Evolutionary conservation across 2,329 filamentous ascomycete species (phyloP), one percentile per base, ranked within the genome.

Genomic region (Orbilia blumenaviensis): DNA sequence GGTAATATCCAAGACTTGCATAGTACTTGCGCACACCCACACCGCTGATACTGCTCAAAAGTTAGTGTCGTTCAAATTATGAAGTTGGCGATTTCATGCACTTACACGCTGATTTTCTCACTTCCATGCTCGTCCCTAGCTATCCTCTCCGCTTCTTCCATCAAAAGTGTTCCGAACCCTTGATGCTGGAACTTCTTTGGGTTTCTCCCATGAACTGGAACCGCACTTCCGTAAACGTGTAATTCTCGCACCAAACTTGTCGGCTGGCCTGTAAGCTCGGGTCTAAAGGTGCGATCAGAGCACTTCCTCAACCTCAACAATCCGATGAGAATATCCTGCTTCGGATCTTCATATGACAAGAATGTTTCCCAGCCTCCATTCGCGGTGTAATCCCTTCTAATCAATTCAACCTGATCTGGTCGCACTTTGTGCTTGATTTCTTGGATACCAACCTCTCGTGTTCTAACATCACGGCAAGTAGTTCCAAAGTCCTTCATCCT

Each of bases 321-420:
- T 0, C 92, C 96, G 72, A 99, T 96, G 2, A 99, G 86, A 69
- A 99, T 99, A 82, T 99, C 95, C 83, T 99, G 95, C 85, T 97
- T 97, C 0, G 95, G 94, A 80, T 99, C 95, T 82, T 99, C 95
- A 81, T 99, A 99, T 0, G 95, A 94, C 3, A 99, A 86, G 84
- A 99, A 99, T 0, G 95, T 99, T 84, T 99, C 95, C 95, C 95
- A 99, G 23, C 95, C 96, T 41, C 92, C 94, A 82, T 99, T 99
- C 79, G 95, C 95, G 0, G 89, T 88, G 83, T 99, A 99, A 84
- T 99, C 95, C 78, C 95, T 88, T 25, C 95, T 90, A 29, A 99
- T 91, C 18, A 99, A 89, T 85, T 99, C 95, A 72, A 99, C 92
- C 82, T 99, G 94, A 79, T 94, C 96, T 0, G 95, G 95, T 0